Conservation (phyloP, 306 rosid species). For the Luffa acutangula region DNA sequence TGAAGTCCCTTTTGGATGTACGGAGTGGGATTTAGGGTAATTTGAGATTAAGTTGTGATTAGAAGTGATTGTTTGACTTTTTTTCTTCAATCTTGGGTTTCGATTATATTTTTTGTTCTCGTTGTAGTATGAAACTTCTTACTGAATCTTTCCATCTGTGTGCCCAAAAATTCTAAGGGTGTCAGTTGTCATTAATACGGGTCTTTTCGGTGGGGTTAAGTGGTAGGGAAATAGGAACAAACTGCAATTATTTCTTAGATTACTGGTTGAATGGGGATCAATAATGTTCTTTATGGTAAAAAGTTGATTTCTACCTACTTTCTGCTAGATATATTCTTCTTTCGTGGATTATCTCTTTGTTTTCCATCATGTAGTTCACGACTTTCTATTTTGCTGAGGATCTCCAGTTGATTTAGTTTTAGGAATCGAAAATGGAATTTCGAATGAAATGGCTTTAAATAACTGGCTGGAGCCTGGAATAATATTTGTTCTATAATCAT, state of each 20-base stretch:
- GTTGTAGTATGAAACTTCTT: neutral
- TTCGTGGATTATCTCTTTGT: neutral
- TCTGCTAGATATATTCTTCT: neutral
- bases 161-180: neutral
- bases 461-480: neutral
- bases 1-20: neutral
- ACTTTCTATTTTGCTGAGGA: neutral
- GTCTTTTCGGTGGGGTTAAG: neutral
- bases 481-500: neutral
- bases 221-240: neutral
- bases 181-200: neutral
- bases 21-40: neutral
- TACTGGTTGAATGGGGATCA: neutral
- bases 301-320: neutral
- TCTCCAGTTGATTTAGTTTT: neutral
- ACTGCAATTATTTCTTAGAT: neutral
- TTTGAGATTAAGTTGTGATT: neutral
- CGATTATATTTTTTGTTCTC: neutral
- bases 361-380: neutral
- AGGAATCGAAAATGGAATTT: neutral
- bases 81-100: neutral
- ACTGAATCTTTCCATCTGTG: neutral
- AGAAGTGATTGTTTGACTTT: neutral
- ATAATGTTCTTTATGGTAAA: neutral
- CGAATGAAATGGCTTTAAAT: neutral